Evolutionary conservation across 1,284 basidiomycete genomes (phyloP).

Genomic region (Pterulicium gracile): DNA sequence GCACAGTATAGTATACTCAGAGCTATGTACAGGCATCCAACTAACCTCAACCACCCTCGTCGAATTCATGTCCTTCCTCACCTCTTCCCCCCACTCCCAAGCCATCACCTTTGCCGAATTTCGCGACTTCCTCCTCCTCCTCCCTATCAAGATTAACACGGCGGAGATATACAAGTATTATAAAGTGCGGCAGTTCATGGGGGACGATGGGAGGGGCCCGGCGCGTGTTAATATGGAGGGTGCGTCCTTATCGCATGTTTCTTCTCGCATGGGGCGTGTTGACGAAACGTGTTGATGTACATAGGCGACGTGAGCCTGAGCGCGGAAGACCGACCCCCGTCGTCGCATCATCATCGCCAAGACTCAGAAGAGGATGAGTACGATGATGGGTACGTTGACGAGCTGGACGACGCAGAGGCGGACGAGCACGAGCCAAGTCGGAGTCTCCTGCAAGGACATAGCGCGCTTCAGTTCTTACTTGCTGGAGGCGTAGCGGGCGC

Average conservation of each 20-base stretch:
- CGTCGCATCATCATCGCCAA: constrained; percentile 20
- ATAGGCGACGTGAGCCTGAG: constrained; percentile 68
- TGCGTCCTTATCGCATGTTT: constrained; percentile 22
- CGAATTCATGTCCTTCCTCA: constrained; percentile 76
- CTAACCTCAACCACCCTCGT: constrained; percentile 54
- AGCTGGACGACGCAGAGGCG: constrained; percentile 47
- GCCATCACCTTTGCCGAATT: constrained; percentile 81
- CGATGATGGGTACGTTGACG: constrained; percentile 30
- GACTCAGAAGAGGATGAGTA: constrained; percentile 28
- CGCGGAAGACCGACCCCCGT: constrained; percentile 53
- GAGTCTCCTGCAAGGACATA: constrained; percentile 59
- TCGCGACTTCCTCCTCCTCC: constrained; percentile 79
- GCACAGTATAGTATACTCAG: constrained; percentile 10
- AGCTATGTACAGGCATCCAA: constrained; percentile 46
- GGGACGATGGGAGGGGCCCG: constrained; percentile 66
- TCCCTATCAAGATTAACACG: constrained; percentile 74
- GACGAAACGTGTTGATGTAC: too few species aligned
- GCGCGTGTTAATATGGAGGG: constrained; percentile 85
- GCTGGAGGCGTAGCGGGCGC: constrained; percentile 94
- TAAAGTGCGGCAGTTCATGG: constrained; percentile 65
- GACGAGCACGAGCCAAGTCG: constrained; percentile 52
- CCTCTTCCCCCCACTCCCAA: constrained; percentile 54
- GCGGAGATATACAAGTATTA: constrained; percentile 85
- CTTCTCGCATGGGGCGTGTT: constrained; percentile 1
- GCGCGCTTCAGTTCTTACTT: constrained; percentile 81